Evolutionary conservation across 2,329 filamentous ascomycete genomes (phyloP).

Genomic region (Rhinocladiella mackenziei): DNA sequence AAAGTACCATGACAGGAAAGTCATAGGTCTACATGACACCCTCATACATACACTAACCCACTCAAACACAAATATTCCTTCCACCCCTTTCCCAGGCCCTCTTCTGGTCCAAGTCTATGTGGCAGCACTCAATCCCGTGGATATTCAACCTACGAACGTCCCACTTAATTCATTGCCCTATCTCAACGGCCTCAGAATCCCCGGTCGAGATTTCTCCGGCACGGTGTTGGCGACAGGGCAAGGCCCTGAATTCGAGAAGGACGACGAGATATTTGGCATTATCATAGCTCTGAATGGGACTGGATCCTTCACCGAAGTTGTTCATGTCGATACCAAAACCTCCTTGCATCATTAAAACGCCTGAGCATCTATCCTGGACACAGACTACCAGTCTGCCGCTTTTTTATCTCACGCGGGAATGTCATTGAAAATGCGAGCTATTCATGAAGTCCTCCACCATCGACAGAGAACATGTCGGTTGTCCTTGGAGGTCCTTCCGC

Average conservation of each 20-base stretch:
- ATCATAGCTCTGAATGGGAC: slow-evolving; percentile 13
- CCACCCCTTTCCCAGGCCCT: slow-evolving; percentile 8
- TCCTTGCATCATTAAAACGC: slow-evolving; percentile 22
- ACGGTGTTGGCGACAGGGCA: slow-evolving; percentile 15
- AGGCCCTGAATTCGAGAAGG: slow-evolving; percentile 15
- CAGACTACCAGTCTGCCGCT: slow-evolving; percentile 22
- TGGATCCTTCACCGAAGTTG: slow-evolving; percentile 19
- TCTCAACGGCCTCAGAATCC: slow-evolving; percentile 16
- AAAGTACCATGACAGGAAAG: slow-evolving; percentile 12
- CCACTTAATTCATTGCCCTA: slow-evolving; percentile 18
- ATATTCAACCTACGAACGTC: slow-evolving; percentile 25
- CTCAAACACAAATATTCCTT: slow-evolving; percentile 13
- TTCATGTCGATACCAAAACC: slow-evolving; percentile 14
- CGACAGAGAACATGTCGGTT: slow-evolving; percentile 54
- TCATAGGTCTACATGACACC: slow-evolving; percentile 21
- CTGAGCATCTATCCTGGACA: slow-evolving; percentile 12
- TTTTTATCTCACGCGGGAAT: slow-evolving; percentile 24
- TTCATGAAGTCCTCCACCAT: slow-evolving; percentile 12
- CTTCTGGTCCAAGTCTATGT: slow-evolving; percentile 19
- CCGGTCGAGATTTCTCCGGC: slow-evolving; percentile 21
- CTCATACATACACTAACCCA: slow-evolving; percentile 17
- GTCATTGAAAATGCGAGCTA: slow-evolving; percentile 13
- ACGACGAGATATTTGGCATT: slow-evolving; percentile 20
- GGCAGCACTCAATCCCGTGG: slow-evolving; percentile 20
- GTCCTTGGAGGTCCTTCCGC: slow-evolving; percentile 63